A percentile compares a stretch with the other conserved stretches of the same genome.
phyloP scores from a whole-genome alignment of 306 rosid genomes.

The Sechiopsis laciniata region DNA sequence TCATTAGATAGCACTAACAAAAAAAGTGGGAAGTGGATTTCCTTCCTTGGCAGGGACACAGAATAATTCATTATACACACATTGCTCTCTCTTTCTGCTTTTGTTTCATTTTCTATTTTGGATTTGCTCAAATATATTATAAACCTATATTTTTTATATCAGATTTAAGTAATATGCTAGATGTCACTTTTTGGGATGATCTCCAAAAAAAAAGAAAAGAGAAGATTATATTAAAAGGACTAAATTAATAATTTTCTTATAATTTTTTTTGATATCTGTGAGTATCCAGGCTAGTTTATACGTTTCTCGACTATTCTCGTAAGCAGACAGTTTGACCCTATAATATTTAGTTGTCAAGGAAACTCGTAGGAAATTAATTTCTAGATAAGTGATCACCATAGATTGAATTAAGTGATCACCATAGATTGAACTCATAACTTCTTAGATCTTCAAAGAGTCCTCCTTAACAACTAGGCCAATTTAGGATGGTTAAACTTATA shows the following conservation, averaged over 20 bases:
- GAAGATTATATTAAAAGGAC: not conserved
- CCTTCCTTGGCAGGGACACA: conserved; percentile 17
- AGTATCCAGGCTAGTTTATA: no score
- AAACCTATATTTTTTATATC: not conserved
- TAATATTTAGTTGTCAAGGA: no score
- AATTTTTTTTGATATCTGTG: no score
- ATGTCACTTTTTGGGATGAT: not conserved
- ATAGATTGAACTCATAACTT: no score
- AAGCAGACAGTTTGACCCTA: no score
- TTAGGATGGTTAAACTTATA: no score
- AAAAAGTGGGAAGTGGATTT: conserved; percentile 16
- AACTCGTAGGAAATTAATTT: no score
- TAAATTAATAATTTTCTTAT: conserved; percentile 9
- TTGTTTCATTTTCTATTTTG: conserved; percentile 10
- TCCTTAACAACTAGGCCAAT: no score
- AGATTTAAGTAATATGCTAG: not conserved
- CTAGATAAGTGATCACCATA: no score
- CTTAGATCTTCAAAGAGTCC: no score
- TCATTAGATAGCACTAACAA: conserved; percentile 15
- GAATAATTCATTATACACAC: not conserved
- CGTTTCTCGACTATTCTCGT: no score
- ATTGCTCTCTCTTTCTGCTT: conserved; percentile 14
- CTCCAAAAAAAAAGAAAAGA: not conserved
- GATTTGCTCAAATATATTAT: conserved; percentile 2
- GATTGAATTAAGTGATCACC: no score